phyloP scores from a whole-genome alignment of 2,329 filamentous ascomycete species.

The Colletotrichum sp. region DNA sequence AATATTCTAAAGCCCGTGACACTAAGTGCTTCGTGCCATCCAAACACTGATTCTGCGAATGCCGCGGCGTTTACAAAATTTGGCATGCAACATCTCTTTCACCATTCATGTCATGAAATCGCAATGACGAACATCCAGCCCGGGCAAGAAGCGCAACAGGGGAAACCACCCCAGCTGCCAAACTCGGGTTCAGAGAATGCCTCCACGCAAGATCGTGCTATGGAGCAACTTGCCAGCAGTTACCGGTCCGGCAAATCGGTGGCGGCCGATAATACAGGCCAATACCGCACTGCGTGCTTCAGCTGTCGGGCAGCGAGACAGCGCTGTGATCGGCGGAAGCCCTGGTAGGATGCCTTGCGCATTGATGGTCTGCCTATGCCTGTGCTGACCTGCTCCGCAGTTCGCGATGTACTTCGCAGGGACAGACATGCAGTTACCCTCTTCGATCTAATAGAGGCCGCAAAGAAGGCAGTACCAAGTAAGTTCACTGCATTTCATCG shows the following conservation, averaged over 20 bases:
- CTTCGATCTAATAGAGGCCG: constrained; percentile 6
- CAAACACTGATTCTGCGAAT: background rate
- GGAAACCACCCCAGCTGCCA: background rate
- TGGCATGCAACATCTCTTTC: background rate
- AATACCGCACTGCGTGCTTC: background rate
- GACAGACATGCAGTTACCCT: background rate
- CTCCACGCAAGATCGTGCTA: background rate
- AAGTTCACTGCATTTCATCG: background rate
- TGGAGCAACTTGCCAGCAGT: background rate
- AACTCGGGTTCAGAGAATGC: too few species aligned
- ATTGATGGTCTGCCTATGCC: background rate
- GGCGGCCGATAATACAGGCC: background rate
- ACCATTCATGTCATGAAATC: background rate
- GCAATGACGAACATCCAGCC: background rate
- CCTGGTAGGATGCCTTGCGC: background rate
- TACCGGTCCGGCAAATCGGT: background rate
- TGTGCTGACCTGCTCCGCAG: background rate
- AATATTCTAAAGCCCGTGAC: background rate
- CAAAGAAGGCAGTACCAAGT: constrained; percentile 25
- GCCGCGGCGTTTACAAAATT: background rate
- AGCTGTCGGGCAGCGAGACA: background rate
- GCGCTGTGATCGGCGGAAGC: background rate
- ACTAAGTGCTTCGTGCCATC: background rate
- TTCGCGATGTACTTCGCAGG: background rate
- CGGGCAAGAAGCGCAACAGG: background rate